A percentile compares a stretch with the other conserved stretches of the same genome.
phyloP scores from a whole-genome alignment of 352 stramenopile genomes.

The Thraustotheca clavata region DNA sequence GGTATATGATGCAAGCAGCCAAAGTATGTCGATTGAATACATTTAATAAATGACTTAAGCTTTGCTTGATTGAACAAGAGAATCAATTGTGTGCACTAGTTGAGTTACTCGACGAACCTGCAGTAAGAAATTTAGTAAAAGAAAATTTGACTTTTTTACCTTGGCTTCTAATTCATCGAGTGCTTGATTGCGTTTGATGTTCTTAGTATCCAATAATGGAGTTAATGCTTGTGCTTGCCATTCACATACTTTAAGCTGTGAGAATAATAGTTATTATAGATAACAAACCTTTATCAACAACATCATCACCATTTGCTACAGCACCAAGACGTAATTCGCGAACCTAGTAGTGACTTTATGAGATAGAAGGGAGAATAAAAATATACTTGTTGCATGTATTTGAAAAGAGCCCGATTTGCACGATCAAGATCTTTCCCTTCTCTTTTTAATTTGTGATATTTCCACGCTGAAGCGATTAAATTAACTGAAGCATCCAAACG shows the following conservation, averaged over 20 bases:
- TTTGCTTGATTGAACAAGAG: not conserved
- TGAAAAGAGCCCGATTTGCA: constrained; percentile 1
- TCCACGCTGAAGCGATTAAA: constrained; percentile 11
- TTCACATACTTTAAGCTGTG: constrained; percentile 7
- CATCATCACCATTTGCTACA: constrained; percentile 14
- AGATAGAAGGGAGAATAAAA: not conserved
- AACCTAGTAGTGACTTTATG: not conserved
- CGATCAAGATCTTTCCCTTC: not conserved
- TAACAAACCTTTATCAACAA: constrained; percentile 1
- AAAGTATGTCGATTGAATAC: constrained; percentile 44
- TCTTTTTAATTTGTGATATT: not conserved
- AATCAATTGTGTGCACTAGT: not conserved
- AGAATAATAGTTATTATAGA: not conserved
- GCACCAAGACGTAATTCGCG: constrained; percentile 14
- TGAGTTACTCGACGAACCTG: not conserved
- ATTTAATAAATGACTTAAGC: constrained; percentile 26
- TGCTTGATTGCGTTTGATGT: not conserved
- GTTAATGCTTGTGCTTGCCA: not conserved
- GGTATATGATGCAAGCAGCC: constrained; percentile 38
- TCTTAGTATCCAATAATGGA: not conserved
- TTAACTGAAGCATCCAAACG: constrained; percentile 17
- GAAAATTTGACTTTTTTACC: not conserved
- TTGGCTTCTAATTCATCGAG: constrained; percentile 16
- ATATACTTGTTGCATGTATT: constrained; percentile 17
- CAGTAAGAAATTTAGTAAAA: not conserved